Base-by-base conservation (phyloP, 1,284 basidiomycete species). In the Phylloboletellus chloephorus region DNA sequence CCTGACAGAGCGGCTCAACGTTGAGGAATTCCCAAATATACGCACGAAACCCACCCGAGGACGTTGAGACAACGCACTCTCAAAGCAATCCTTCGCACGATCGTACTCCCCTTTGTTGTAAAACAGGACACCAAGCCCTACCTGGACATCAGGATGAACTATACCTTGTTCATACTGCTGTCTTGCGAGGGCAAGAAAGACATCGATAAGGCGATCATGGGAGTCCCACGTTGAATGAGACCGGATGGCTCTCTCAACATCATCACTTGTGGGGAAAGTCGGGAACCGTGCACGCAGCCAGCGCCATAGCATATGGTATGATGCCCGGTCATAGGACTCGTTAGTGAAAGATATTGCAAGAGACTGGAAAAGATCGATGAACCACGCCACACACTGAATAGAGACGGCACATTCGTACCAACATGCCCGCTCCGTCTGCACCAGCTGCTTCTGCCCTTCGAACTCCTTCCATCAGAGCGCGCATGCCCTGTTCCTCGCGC, bases 331-430 rank as follows among this genome's bases (percentile, higher is more conserved):
- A 57, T 86, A 87, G 0, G 82, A 82, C 68, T 99, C 96, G 60
- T 99, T 99, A 34, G 94, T 97, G 65, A 92, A 98, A 4, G 91
- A 92, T 51, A 98, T 95, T 3, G 96, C 94, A 13, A 98, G 76
- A 4, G 90, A 90, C 91, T 94, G 47, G 17, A 40, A 46, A 39
- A 16, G n/a, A 22, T 28, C 13, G 21, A 38, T 46, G 31, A 36
- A 24, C 29, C 28, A 23, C 28, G 11, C 40, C 9, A 41, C 19
- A 24, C 9, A 15, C 46, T 8, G 16, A 26, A n/a, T n/a, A n/a
- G 26, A 24, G 25, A 43, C 22, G 20, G 8, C 1, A 23, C 8
- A 11, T 37, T 69, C 82, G 53, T 61, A 92, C 87, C 52, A 93
- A 71, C 79, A 94, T 83, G 49, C 91, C 88, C 37, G 76, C 78